Evolutionary conservation across 768 basidiomycete genomes (phyloP), one percentile per base, ranked within the genome.

Genomic region (Pleurotus tuber-regium): DNA sequence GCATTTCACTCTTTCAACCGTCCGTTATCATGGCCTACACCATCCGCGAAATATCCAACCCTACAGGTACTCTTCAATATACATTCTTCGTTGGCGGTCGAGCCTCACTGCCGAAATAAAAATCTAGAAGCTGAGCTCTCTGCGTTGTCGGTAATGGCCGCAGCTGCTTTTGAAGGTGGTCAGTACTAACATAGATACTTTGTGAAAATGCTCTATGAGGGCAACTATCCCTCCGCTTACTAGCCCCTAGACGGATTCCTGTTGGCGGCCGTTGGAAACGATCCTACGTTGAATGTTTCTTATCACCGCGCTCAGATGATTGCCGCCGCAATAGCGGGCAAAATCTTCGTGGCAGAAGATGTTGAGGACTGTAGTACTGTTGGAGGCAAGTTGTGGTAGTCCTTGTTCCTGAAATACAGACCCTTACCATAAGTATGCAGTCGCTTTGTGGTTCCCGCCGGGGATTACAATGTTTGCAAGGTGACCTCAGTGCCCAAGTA

Each of bases 221-320:
- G 46, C 35, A 21, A 24, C 19, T 10, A 11, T 30, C 23, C 46
- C 43, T 46, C 26, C 26, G 28, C 43, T 46, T 16, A 46, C 43
- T 21, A 46, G 6, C n/a, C 28, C 28, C 10, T 29, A 46, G 43
- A 46, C 21, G 21, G 23, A 46, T 46, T 46, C 43, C 18, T 46
- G 43, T 46, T 46, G 43, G 43, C 43, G 28, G 43, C 43, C 28
- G 43, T 46, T 46, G 43, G 43, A 23, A 46, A 31, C 43, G 43
- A 46, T 26, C 43, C 43, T 25, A 29, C 43, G 16, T 46, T 46
- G 43, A 46, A 46, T 29, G 43, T 46, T 29, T 46, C 43, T 46
- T 46, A 46, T 46, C 43, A 46, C 43, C 43, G 43, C 43, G 43
- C 43, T 16, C 43, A 46, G 43, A 46, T 46, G 43, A 46, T 46